Evolutionary conservation across 1,139 yeast genomes (phyloP).

Genomic region (Debaryomyces sp.): DNA sequence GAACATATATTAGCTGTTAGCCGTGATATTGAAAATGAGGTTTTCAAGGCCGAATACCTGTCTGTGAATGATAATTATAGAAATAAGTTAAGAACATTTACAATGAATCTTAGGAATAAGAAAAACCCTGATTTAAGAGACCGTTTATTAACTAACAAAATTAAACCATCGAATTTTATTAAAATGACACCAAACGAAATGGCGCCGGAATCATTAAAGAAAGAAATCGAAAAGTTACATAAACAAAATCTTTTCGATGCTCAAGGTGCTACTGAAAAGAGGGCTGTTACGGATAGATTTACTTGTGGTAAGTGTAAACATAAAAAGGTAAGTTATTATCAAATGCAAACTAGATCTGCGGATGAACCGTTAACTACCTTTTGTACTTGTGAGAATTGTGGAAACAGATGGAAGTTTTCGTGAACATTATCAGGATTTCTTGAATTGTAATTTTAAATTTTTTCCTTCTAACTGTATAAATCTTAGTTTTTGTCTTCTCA

Average conservation of each 20-base stretch:
- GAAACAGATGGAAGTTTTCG: conserved; percentile 96
- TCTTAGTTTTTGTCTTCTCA: neutral
- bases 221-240: conserved; percentile 82
- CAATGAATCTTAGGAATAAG: conserved; percentile 84
- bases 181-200: conserved; percentile 88
- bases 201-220: conserved; percentile 88
- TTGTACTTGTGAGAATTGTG: conserved; percentile 97
- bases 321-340: conserved; percentile 94
- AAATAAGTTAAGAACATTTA: conserved; percentile 79
- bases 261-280: conserved; percentile 95
- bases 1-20: conserved; percentile 63
- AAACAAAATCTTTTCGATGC: conserved; percentile 93
- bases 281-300: conserved; percentile 95
- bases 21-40: conserved; percentile 72
- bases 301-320: conserved; percentile 98
- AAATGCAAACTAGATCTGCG: conserved; percentile 96
- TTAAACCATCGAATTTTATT: conserved; percentile 66
- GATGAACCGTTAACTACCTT: conserved; percentile 98
- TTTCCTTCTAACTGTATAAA: conserved; percentile 3
- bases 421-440: conserved; percentile 20
- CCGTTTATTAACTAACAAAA: conserved; percentile 65
- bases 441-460: neutral
- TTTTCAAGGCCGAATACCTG: conserved; percentile 60
- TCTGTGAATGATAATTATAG: conserved; percentile 63
- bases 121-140: conserved; percentile 83